These are phyloP conservation scores for Porcisia hertigi DNA, from an alignment of 208 protist genomes.

Conservation along the genomic window DNA sequence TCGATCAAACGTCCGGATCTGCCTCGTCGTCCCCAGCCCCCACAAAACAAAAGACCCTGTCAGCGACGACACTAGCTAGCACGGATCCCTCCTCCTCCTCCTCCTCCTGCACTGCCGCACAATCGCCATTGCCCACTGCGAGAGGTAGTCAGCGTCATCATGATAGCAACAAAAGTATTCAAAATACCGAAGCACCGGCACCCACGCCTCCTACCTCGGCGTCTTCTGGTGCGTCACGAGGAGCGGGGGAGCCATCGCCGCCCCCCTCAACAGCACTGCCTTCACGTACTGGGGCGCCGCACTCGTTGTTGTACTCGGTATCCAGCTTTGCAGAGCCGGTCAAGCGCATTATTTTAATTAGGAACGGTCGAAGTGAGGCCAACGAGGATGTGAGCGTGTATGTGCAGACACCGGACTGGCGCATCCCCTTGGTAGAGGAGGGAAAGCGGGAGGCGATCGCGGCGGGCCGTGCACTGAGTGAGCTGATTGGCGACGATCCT, in stretches of 20 bases:
- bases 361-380: conserved; percentile 77
- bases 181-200: neutral
- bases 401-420: conserved; percentile 86
- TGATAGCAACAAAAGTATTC: neutral
- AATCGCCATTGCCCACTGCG: neutral
- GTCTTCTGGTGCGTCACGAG: neutral
- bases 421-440: conserved; percentile 80
- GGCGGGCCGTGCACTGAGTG: conserved; percentile 70
- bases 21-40: neutral
- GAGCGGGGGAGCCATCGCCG: too few species aligned
- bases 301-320: conserved; percentile 27
- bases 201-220: neutral
- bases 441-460: conserved; percentile 67
- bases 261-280: neutral
- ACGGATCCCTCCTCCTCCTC: neutral
- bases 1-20: neutral
- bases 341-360: conserved; percentile 90
- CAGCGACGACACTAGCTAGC: neutral
- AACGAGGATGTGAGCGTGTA: conserved; percentile 73
- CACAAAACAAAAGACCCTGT: neutral
- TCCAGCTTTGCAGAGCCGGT: conserved; percentile 68
- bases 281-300: conserved; percentile 1
- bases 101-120: neutral
- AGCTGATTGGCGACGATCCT: conserved; percentile 73
- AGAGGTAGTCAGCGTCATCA: neutral